Evolutionary conservation across 331 rosid species (phyloP), one percentile per base, ranked within the genome.

Genomic region (Malus hybrid): DNA sequence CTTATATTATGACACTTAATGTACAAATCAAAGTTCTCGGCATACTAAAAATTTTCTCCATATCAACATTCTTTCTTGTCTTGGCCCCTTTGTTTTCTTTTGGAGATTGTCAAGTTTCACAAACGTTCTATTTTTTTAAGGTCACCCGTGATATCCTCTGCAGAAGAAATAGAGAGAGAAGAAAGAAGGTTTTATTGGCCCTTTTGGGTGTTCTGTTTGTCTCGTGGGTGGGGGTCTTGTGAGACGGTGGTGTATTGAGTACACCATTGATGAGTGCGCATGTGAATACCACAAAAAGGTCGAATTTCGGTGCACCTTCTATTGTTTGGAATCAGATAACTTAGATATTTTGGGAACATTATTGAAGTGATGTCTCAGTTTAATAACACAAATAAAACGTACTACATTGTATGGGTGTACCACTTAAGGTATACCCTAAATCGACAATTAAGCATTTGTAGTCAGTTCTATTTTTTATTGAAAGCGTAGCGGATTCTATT

Each of bases 101-200:
- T 54, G 59, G 20, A 66, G 6, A 6, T 65, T 73, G 77, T 79
- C 79, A 42, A 72, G 48, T 68, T 81, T 50, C 27, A 67, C 80
- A 79, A 86, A 86, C 87, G 85, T 80, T 83, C 63, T 76, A 75
- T 64, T 77, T 74, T 77, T 36, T 71, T 71, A 65, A 70, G 46
- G 28, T 68, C 44, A 42, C 85, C 76, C 84, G 85, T 82, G 85
- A 67, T 5, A 19, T 42, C 48, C 63, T 14, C 64, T 39, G 36
- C 57, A 20, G 28, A 76, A 28, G 6, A 60, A 10, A 13, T 15
- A 65, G 64, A 74, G 28, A 48, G 44, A 18, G 61, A 76, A 72
- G 57, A 34, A 10, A 65, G 46, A 64, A 9, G 61, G 27, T 7
- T 50, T 18, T 6, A 1, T 42, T 10, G 5, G 48, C 14, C 48